Percentiles rank a stretch among this genome's conserved stretches.
phyloP scores from a whole-genome alignment of 2,329 filamentous ascomycete species.

The Bipolaris gigantea region DNA sequence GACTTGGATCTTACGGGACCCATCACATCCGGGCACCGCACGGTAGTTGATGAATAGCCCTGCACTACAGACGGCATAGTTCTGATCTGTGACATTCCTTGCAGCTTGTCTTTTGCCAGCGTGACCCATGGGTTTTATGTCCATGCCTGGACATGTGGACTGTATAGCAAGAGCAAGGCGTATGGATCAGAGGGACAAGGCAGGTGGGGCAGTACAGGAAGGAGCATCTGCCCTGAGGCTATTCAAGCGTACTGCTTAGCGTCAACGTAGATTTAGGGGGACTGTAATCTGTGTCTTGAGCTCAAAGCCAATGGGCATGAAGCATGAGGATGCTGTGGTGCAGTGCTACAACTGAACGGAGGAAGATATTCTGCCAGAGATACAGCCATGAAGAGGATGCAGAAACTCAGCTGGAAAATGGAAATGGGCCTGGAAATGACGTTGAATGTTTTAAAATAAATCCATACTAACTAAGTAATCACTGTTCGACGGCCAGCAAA shows the following conservation, averaged over 20 bases:
- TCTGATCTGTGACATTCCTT: constrained; percentile 36
- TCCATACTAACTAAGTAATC: too few species aligned
- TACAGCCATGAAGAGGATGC: too few species aligned
- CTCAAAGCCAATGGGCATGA: too few species aligned
- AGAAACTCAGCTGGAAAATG: too few species aligned
- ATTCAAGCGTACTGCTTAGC: background rate
- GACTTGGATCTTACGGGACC: constrained; percentile 27
- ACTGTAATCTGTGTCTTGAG: too few species aligned
- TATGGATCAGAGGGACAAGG: constrained; percentile 12
- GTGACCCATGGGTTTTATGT: constrained; percentile 25
- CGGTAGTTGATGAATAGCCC: constrained; percentile 9
- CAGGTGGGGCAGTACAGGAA: background rate
- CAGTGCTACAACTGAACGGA: too few species aligned
- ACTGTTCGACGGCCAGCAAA: too few species aligned
- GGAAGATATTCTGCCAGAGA: too few species aligned
- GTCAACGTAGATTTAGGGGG: too few species aligned
- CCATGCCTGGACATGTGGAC: constrained; percentile 19
- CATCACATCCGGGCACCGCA: constrained; percentile 5
- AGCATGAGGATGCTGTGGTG: too few species aligned
- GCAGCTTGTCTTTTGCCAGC: constrained; percentile 22
- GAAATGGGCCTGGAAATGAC: too few species aligned
- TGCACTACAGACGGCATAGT: constrained; percentile 26
- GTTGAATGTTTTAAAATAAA: too few species aligned
- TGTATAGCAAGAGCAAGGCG: constrained; percentile 12
- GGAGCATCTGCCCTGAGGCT: background rate